These are phyloP conservation scores for Metarhizium anisopliae DNA, from an alignment of 2,329 filamentous ascomycete species.

Conservation along the genomic window DNA sequence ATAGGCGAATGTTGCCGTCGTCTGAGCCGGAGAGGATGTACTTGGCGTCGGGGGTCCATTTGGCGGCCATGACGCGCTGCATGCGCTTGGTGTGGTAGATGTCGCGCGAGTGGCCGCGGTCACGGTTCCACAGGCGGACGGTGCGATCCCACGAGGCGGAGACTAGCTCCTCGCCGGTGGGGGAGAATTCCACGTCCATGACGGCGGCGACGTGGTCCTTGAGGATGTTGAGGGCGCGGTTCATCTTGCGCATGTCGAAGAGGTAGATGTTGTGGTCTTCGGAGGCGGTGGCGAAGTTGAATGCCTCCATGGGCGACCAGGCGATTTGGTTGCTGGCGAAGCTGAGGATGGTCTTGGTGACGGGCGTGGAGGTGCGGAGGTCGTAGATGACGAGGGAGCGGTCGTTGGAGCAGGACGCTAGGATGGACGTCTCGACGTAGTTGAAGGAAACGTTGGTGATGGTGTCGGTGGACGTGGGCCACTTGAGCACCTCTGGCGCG, in stretches of 20 bases:
- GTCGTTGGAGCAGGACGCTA: slow-evolving; percentile 79
- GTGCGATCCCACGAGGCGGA: slow-evolving; percentile 81
- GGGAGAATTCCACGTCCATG: slow-evolving; percentile 93
- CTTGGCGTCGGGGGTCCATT: slow-evolving; percentile 80
- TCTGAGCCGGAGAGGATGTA: slow-evolving; percentile 88
- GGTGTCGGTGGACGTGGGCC: slow-evolving; percentile 84
- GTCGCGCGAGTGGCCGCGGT: slow-evolving; percentile 77
- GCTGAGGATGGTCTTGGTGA: slow-evolving; percentile 71
- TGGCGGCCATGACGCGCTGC: slow-evolving; percentile 83
- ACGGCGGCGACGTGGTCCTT: slow-evolving; percentile 86
- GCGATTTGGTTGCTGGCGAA: slow-evolving; percentile 76
- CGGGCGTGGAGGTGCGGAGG: slow-evolving; percentile 72
- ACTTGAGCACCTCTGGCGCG: slow-evolving; percentile 72
- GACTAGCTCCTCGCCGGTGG: slow-evolving; percentile 89
- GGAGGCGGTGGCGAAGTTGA: slow-evolving; percentile 87
- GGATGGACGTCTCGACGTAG: slow-evolving; percentile 82
- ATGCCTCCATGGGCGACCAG: slow-evolving; percentile 96
- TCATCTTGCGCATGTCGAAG: slow-evolving; percentile 90
- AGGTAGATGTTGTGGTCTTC: slow-evolving; percentile 86
- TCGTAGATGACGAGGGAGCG: slow-evolving; percentile 87
- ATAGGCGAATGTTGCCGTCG: slow-evolving; percentile 80
- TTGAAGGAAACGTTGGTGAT: slow-evolving; percentile 87
- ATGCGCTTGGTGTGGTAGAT: slow-evolving; percentile 97
- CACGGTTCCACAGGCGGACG: slow-evolving; percentile 73
- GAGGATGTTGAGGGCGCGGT: slow-evolving; percentile 78